Evolutionary conservation across 2,329 filamentous ascomycete species (phyloP).

Genomic region (Emericellopsis atlantica): DNA sequence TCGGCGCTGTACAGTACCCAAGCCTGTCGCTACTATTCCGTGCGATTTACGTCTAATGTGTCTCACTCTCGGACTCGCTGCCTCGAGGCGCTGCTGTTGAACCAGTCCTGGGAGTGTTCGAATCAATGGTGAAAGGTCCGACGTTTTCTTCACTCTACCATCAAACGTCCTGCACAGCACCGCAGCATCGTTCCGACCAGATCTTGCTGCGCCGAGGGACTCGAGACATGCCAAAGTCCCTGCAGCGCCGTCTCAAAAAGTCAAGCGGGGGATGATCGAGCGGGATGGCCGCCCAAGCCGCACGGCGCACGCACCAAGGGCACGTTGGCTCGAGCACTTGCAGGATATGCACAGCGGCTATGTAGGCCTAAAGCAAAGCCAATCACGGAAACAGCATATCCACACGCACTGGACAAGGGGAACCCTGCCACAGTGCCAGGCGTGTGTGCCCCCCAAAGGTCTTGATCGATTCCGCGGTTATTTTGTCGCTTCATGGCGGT

Average conservation of each 20-base stretch:
- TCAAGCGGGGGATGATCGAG: constrained; percentile 10
- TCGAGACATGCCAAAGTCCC: constrained; percentile 8
- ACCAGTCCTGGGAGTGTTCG: too few species aligned
- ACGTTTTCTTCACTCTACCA: too few species aligned
- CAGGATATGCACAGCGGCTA: constrained; percentile 28
- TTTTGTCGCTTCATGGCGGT: neutral
- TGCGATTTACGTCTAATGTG: too few species aligned
- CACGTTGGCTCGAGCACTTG: constrained; percentile 24
- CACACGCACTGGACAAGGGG: constrained; percentile 12
- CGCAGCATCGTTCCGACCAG: too few species aligned
- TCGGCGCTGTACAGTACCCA: too few species aligned
- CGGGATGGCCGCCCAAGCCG: constrained; percentile 1
- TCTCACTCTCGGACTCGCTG: too few species aligned
- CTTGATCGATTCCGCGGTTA: neutral
- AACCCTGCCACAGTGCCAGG: constrained; percentile 1
- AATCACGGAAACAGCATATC: constrained; percentile 13
- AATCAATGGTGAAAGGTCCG: too few species aligned
- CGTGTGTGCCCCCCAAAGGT: too few species aligned
- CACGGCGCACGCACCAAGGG: constrained; percentile 3
- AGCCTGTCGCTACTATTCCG: too few species aligned
- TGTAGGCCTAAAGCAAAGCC: constrained; percentile 22
- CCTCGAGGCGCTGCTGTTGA: too few species aligned
- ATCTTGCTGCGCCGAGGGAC: too few species aligned
- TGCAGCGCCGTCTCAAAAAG: constrained; percentile 11
- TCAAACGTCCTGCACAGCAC: too few species aligned